Evolutionary conservation across 139 green algal genomes (phyloP).

Genomic region (Coelastrella sp.): DNA sequence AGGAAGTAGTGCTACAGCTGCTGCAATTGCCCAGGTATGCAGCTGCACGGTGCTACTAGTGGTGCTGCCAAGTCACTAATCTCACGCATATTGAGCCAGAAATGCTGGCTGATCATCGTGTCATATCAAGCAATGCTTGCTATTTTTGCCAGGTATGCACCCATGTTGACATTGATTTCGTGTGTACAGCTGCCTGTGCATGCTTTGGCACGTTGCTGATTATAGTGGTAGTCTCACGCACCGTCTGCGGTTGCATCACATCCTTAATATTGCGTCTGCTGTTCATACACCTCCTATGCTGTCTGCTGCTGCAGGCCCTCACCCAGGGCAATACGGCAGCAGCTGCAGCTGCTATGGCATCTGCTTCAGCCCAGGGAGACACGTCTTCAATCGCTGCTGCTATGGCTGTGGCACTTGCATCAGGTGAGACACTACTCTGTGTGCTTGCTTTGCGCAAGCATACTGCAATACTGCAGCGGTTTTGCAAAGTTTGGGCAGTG

Average conservation of each 20-base stretch:
- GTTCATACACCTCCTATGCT: not conserved
- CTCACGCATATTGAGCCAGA: not conserved
- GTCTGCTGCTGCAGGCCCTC: not conserved
- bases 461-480: not conserved
- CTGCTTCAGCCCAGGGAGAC: not conserved
- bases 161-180: no score
- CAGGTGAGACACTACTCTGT: slow-evolving; percentile 2
- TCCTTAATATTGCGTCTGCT: not conserved
- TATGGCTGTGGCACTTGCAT: slow-evolving; percentile 9
- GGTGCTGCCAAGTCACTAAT: not conserved
- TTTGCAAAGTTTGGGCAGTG: not conserved
- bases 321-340: not conserved
- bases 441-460: slow-evolving; percentile 8
- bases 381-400: not conserved
- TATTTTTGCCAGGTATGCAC: no score
- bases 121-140: no score
- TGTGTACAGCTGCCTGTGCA: no score
- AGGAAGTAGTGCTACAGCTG: not conserved
- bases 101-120: not conserved
- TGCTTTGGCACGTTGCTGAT: not conserved
- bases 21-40: not conserved
- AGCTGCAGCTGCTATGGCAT: not conserved
- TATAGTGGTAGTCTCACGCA: not conserved
- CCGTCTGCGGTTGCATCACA: not conserved
- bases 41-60: not conserved